phyloP scores from a whole-genome alignment of 176 grass and related monocot species.

The Carex scoparia region DNA sequence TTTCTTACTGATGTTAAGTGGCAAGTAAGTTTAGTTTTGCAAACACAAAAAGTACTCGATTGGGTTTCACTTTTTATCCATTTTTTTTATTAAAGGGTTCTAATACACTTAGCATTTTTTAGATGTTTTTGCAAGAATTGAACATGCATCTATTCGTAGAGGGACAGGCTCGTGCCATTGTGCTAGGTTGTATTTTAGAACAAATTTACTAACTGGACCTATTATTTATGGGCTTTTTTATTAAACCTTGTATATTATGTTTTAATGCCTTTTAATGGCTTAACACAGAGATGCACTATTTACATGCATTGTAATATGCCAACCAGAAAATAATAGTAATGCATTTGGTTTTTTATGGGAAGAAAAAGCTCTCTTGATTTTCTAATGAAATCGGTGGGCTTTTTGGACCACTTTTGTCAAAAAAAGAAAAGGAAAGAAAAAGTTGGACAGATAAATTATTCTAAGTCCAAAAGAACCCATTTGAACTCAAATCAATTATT shows the following conservation, averaged over 20 bases:
- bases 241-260: neutral
- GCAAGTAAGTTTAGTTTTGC: neutral
- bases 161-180: no score
- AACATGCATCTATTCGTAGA: no score
- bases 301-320: neutral
- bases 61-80: neutral
- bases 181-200: neutral
- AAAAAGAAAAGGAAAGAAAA: neutral
- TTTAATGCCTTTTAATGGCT: neutral
- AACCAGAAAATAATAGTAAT: neutral
- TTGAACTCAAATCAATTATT: no score
- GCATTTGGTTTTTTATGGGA: neutral
- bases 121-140: no score
- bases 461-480: no score
- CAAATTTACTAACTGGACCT: neutral
- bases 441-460: neutral
- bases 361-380: no score
- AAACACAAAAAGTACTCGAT: no score
- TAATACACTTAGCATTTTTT: no score
- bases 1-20: neutral
- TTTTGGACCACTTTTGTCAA: no score
- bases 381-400: no score
- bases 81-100: neutral
- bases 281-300: neutral
- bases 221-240: neutral